Conservation (phyloP, 2,329 filamentous ascomycete genomes). For the Cladosporium sp. region DNA sequence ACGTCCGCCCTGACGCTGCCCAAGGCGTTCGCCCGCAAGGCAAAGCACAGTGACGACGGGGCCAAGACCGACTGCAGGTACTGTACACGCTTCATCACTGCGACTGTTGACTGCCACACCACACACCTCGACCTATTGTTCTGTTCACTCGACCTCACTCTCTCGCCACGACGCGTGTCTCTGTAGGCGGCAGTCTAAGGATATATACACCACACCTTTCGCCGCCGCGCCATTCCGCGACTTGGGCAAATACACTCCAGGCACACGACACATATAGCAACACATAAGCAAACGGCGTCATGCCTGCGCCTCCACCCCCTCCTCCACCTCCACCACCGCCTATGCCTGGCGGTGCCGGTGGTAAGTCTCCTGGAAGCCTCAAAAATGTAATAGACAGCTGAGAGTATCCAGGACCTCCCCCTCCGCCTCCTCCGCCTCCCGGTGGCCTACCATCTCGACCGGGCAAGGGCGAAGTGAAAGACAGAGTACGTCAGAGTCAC, state of each 20-base stretch:
- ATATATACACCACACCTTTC: no score
- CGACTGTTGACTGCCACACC: no score
- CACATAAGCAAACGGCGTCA: not conserved
- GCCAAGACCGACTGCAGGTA: not conserved
- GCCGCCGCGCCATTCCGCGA: no score
- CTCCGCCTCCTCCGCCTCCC: slow-evolving; percentile 60
- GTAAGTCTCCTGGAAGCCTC: slow-evolving; percentile 22
- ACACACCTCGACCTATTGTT: no score
- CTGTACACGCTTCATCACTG: no score
- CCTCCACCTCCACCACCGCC: slow-evolving; percentile 65
- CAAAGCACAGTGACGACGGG: not conserved
- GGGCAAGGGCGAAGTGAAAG: slow-evolving; percentile 51
- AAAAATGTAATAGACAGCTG: not conserved
- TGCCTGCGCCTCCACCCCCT: slow-evolving; percentile 45
- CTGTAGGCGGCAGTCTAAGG: no score
- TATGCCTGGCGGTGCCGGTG: slow-evolving; percentile 52
- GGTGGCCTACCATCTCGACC: slow-evolving; percentile 54
- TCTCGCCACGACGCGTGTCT: no score
- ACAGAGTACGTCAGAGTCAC: slow-evolving; percentile 59
- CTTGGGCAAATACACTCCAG: no score
- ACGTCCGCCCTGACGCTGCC: no score
- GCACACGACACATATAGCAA: no score
- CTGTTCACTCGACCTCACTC: no score
- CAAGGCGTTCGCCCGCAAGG: no score
- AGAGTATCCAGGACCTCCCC: slow-evolving; percentile 50